phyloP scores from a whole-genome alignment of 1,139 yeast genomes.

The Lodderomyces pseudojiufengensis region DNA sequence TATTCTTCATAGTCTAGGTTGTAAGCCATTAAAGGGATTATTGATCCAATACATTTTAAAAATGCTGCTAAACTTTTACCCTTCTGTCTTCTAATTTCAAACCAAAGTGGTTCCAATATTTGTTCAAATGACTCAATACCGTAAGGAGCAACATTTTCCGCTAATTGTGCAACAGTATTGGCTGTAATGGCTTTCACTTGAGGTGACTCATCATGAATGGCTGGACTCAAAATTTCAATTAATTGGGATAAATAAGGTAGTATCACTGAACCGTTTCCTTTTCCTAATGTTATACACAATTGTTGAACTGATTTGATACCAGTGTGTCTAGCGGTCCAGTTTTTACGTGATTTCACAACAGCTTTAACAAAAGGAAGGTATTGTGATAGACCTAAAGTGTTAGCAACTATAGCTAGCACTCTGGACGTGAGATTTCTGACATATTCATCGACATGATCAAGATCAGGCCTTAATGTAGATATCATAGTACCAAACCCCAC shows the following conservation, averaged over 20 bases:
- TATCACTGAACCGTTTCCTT: slow-evolving; percentile 52
- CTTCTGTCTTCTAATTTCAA: slow-evolving; percentile 70
- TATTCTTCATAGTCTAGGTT: slow-evolving; percentile 57
- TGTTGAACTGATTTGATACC: slow-evolving; percentile 81
- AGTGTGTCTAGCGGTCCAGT: slow-evolving; percentile 86
- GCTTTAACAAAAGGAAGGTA: slow-evolving; percentile 80
- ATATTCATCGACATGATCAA: slow-evolving; percentile 80
- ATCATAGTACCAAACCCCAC: slow-evolving; percentile 82
- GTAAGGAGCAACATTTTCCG: slow-evolving; percentile 84
- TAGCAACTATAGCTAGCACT: slow-evolving; percentile 81
- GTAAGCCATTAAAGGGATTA: slow-evolving; percentile 79
- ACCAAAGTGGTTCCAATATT: slow-evolving; percentile 72
- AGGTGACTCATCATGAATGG: slow-evolving; percentile 67
- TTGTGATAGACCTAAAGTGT: slow-evolving; percentile 68
- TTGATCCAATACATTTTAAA: slow-evolving; percentile 71
- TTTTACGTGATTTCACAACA: slow-evolving; percentile 72
- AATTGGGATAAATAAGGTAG: slow-evolving; percentile 70
- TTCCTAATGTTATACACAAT: slow-evolving; percentile 64
- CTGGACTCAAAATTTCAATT: slow-evolving; percentile 56
- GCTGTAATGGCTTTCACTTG: slow-evolving; percentile 72
- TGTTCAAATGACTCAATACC: slow-evolving; percentile 86
- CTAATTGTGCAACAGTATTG: slow-evolving; percentile 66
- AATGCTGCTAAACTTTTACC: slow-evolving; percentile 78
- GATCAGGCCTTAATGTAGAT: slow-evolving; percentile 72
- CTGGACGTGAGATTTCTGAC: slow-evolving; percentile 75